Evolutionary conservation across 352 stramenopile species (phyloP).

Genomic region (Phytophthora pistaciae): DNA sequence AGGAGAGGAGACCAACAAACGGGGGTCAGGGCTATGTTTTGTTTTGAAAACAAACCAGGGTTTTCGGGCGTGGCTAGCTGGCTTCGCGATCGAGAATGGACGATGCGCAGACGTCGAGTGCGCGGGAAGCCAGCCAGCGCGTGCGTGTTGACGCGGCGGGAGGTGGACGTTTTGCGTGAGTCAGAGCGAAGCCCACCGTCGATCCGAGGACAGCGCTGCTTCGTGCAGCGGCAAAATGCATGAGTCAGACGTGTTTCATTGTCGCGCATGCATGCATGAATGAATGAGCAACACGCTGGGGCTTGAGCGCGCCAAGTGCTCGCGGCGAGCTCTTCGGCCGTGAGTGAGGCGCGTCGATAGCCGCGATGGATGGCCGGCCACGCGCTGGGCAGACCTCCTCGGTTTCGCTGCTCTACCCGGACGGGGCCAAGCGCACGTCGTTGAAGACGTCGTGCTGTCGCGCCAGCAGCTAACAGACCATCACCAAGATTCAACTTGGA

Average conservation of each 20-base stretch:
- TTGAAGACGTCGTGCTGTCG: conserved; percentile 26
- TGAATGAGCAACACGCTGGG: not conserved
- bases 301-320: not conserved
- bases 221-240: not conserved
- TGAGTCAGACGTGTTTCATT: not conserved
- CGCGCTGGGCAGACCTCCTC: not conserved
- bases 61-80: conserved; percentile 9
- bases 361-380: not conserved
- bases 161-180: conserved; percentile 27
- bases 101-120: conserved; percentile 8
- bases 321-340: not conserved
- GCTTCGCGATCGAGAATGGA: conserved; percentile 20
- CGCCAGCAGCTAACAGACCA: not conserved
- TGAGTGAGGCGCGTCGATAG: not conserved
- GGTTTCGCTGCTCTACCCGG: conserved; percentile 14
- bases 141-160: conserved; percentile 18
- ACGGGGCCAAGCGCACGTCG: conserved; percentile 15
- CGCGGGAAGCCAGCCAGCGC: not conserved
- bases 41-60: not conserved
- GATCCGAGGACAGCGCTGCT: not conserved
- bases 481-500: not conserved
- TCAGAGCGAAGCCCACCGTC: conserved; percentile 20
- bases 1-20: conserved; percentile 4
- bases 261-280: no score
- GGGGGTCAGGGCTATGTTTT: not conserved